Evolutionary conservation across 495 filamentous ascomycete genomes (phyloP), one percentile per base, ranked within the genome.

Genomic region (Aspergillus bertholletiae): DNA sequence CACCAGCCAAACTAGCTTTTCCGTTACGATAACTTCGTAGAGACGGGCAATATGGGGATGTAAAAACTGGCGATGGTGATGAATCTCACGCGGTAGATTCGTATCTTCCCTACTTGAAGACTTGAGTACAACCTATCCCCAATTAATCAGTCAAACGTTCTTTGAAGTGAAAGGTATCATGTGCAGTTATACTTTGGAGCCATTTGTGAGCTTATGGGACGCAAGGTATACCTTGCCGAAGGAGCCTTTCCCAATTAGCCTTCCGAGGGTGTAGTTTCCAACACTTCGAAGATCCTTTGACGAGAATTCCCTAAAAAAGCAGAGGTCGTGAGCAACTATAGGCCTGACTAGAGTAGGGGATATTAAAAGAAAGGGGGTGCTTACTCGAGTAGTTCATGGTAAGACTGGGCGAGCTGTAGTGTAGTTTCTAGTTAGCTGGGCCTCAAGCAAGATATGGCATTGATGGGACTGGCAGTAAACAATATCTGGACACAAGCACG

Each of bases 211-310:
- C 69, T 96, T 97, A 72, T 98, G 94, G 22, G 87, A 86, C 51
- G 95, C 94, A 57, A 98, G 81, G 68, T 97, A 98, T 53, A 97
- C 94, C 75, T 97, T 97, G 60, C 94, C 94, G 74, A 97, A 98
- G 45, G 90, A 96, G 32, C 94, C 94, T 67, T 97, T 97, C 48
- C 94, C 94, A 65, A 98, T 96, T 46, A 98, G 77, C 49, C 86
- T 84, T 30, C 93, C 94, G 17, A 97, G 76, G 28, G 87, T 85
- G 72, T 98, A 98, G 72, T 97, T 98, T 47, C 94, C 94, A 53
- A 98, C 94, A 35, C 83, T 88, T 55, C 86, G 84, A 47, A 98
- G 82, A 54, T 97, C 95, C 64, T 88, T 89, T 57, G 89, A 91
- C 45, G 90, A 89, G 75, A 98, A 98, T 71, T 97, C 92, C 72